Percentiles rank a stretch among this genome's conserved stretches.
These are phyloP conservation scores for Scutellaria galericulata DNA, from an alignment of 257 asterid species.

Conservation along the genomic window DNA sequence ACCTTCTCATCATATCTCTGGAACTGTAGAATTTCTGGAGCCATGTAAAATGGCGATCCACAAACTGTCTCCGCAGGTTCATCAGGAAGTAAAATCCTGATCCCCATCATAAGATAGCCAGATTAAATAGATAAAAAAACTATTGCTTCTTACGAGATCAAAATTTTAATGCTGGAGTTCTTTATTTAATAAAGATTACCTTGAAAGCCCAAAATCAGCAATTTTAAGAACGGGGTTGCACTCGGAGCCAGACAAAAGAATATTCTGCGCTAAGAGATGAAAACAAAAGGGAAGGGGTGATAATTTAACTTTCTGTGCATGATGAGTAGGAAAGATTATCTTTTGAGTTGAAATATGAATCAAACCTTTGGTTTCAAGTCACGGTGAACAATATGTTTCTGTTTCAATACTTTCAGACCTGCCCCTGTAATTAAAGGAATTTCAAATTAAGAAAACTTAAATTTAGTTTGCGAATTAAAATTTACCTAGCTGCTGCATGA, in stretches of 20 bases:
- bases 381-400: constrained; percentile 48
- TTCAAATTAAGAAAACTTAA: constrained; percentile 12
- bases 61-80: constrained; percentile 53
- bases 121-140: constrained; percentile 16
- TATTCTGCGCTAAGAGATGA: constrained; percentile 41
- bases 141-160: not conserved
- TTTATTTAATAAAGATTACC: constrained; percentile 38
- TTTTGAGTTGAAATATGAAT: constrained; percentile 12
- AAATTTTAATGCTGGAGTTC: not conserved
- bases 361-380: constrained; percentile 67
- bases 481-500: constrained; percentile 61
- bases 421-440: constrained; percentile 38
- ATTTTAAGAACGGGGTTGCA: constrained; percentile 52
- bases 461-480: not conserved
- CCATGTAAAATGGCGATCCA: constrained; percentile 64
- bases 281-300: not conserved
- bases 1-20: constrained; percentile 58
- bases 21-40: constrained; percentile 64
- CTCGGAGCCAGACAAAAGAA: constrained; percentile 49
- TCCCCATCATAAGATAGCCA: constrained; percentile 13
- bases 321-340: not conserved
- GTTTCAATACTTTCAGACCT: constrained; percentile 51
- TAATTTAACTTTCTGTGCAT: not conserved
- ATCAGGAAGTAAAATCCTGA: constrained; percentile 49
- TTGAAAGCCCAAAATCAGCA: constrained; percentile 67